phyloP scores from a whole-genome alignment of 106 monocot genomes.

The Apostasia shenzhenica region DNA sequence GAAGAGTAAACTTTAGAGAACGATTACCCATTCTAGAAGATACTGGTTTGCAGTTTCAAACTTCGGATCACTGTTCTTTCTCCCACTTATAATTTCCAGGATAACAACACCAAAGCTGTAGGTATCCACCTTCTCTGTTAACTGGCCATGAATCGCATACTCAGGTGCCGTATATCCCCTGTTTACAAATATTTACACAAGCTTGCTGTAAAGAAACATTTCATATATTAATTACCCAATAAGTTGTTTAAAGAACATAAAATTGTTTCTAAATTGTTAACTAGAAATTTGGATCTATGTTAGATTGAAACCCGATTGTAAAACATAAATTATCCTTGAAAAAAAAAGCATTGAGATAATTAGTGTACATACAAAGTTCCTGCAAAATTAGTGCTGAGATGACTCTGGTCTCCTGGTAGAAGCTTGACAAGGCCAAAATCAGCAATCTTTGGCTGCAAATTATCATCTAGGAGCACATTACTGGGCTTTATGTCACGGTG shows the following conservation, averaged over 20 bases:
- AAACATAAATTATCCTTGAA: no score
- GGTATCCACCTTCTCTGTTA: constrained; percentile 69
- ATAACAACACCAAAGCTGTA: constrained; percentile 67
- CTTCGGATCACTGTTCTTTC: constrained; percentile 45
- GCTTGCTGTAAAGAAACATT: background rate
- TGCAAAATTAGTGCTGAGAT: constrained; percentile 67
- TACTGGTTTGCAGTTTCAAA: constrained; percentile 46
- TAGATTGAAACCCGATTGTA: no score
- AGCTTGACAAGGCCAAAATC: constrained; percentile 77
- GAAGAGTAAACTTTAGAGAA: background rate
- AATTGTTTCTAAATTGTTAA: no score
- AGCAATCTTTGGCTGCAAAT: constrained; percentile 61
- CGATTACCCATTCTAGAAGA: constrained; percentile 72
- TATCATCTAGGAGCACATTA: constrained; percentile 58
- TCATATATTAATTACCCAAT: no score
- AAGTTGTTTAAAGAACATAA: no score
- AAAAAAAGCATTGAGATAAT: no score
- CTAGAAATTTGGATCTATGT: no score
- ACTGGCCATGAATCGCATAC: constrained; percentile 65
- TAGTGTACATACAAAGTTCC: constrained; percentile 51
- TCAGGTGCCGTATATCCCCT: constrained; percentile 83
- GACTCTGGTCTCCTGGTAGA: constrained; percentile 58
- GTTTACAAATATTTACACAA: constrained; percentile 1
- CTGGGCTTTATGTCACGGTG: constrained; percentile 75
- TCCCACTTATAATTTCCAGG: constrained; percentile 63